phyloP scores from a whole-genome alignment of 2,329 filamentous ascomycete genomes.

The Fusarium ambrosium region DNA sequence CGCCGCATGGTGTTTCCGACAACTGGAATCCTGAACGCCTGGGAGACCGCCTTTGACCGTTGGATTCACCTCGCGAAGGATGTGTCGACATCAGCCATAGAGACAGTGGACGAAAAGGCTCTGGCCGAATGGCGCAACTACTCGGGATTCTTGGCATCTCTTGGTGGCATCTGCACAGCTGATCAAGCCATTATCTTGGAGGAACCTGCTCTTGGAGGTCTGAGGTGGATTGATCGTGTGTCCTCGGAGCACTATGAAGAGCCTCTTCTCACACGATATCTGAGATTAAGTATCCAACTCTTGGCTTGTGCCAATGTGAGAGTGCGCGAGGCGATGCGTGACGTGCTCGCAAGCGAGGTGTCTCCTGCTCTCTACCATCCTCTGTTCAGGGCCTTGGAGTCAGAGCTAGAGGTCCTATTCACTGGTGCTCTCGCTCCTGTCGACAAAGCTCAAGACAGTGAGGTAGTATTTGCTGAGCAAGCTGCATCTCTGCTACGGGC shows the following conservation, averaged over 20 bases:
- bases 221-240: slow-evolving; percentile 75
- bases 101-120: slow-evolving; percentile 67
- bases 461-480: slow-evolving; percentile 77
- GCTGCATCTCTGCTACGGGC: slow-evolving; percentile 73
- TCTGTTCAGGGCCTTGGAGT: slow-evolving; percentile 74
- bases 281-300: slow-evolving; percentile 74
- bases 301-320: slow-evolving; percentile 74
- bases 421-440: slow-evolving; percentile 66
- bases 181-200: slow-evolving; percentile 69
- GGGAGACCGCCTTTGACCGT: slow-evolving; percentile 74
- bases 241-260: slow-evolving; percentile 72
- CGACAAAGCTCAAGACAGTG: slow-evolving; percentile 68
- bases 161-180: slow-evolving; percentile 75
- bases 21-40: slow-evolving; percentile 75
- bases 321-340: slow-evolving; percentile 75
- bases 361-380: slow-evolving; percentile 72
- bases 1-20: slow-evolving; percentile 73
- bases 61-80: slow-evolving; percentile 76
- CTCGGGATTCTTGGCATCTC: slow-evolving; percentile 76
- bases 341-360: slow-evolving; percentile 75
- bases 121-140: slow-evolving; percentile 77
- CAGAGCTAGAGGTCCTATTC: slow-evolving; percentile 74
- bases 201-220: slow-evolving; percentile 67
- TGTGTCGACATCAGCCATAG: slow-evolving; percentile 66
- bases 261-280: slow-evolving; percentile 70